These are phyloP conservation scores for Suillus plorans DNA, from an alignment of 768 basidiomycete genomes.

Conservation along the genomic window DNA sequence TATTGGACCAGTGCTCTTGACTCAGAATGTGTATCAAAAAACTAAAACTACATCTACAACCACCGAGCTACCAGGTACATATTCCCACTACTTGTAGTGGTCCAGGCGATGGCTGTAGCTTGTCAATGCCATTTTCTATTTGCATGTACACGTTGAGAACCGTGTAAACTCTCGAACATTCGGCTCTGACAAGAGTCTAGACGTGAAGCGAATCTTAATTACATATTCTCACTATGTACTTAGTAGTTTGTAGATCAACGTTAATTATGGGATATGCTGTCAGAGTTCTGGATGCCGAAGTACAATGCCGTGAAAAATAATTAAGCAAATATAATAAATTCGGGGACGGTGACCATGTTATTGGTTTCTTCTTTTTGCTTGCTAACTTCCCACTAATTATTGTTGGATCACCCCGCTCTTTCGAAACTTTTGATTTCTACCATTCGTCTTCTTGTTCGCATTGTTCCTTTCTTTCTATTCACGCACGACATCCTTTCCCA, in stretches of 20 bases:
- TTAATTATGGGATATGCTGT: not conserved
- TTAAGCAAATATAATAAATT: slow-evolving; percentile 15
- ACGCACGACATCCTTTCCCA: not conserved
- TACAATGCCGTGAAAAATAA: slow-evolving; percentile 9
- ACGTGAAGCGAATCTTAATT: not conserved
- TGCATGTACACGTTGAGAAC: not conserved
- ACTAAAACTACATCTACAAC: not conserved
- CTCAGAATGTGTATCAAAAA: not conserved
- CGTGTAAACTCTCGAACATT: not conserved
- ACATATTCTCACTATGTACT: not conserved
- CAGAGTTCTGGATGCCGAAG: slow-evolving; percentile 17
- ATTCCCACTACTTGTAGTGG: not conserved
- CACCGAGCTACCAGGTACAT: slow-evolving; percentile 1
- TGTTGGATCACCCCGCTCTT: slow-evolving; percentile 23
- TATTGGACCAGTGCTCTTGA: not conserved
- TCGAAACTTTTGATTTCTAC: slow-evolving; percentile 11
- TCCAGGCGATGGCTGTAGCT: not conserved
- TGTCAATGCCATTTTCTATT: not conserved
- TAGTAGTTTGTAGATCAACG: not conserved
- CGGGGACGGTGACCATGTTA: slow-evolving; percentile 9
- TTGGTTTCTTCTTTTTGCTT: slow-evolving; percentile 16
- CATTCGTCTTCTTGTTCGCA: slow-evolving; percentile 10
- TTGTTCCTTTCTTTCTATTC: slow-evolving; percentile 10
- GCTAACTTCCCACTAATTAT: slow-evolving; percentile 25
- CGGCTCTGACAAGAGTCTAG: not conserved